phyloP scores from a whole-genome alignment of 176 grass and related monocot species.

The Musa troglodytarum region DNA sequence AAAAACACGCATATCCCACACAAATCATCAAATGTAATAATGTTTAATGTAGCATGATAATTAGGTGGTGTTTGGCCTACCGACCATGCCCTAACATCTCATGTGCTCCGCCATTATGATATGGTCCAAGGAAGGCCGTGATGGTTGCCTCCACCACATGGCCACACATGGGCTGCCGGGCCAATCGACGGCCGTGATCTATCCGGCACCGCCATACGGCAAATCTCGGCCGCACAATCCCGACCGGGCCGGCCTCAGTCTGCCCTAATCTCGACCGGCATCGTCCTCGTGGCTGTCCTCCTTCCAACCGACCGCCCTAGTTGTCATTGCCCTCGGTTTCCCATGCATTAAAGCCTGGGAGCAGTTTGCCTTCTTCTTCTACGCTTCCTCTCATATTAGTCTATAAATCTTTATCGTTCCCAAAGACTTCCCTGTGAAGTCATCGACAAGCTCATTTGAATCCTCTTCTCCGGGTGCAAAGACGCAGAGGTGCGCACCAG shows the following conservation, averaged over 20 bases:
- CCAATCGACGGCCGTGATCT: not conserved
- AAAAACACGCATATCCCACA: no score
- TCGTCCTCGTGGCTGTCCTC: not conserved
- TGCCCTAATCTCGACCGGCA: not conserved
- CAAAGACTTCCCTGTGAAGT: not conserved
- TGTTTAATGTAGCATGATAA: not conserved
- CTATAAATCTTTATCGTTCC: constrained; percentile 10
- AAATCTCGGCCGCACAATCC: not conserved
- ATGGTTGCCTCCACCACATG: not conserved
- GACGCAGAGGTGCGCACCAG: not conserved
- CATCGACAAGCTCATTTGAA: not conserved
- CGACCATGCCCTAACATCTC: not conserved
- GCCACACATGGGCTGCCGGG: constrained; percentile 1
- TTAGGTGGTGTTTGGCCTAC: not conserved
- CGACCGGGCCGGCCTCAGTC: not conserved
- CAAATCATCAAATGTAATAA: not conserved
- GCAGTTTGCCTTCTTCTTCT: not conserved
- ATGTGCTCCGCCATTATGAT: not conserved
- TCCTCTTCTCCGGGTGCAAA: not conserved
- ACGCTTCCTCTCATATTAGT: not conserved
- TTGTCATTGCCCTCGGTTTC: not conserved
- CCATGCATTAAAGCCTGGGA: not conserved
- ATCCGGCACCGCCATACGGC: no score
- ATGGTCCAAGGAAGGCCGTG: not conserved
- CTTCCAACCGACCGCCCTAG: not conserved